Percentiles rank a stretch among this genome's conserved stretches.
Evolutionary conservation across 139 green algal genomes (phyloP).

Genomic region (Chlorella ohadii): DNA sequence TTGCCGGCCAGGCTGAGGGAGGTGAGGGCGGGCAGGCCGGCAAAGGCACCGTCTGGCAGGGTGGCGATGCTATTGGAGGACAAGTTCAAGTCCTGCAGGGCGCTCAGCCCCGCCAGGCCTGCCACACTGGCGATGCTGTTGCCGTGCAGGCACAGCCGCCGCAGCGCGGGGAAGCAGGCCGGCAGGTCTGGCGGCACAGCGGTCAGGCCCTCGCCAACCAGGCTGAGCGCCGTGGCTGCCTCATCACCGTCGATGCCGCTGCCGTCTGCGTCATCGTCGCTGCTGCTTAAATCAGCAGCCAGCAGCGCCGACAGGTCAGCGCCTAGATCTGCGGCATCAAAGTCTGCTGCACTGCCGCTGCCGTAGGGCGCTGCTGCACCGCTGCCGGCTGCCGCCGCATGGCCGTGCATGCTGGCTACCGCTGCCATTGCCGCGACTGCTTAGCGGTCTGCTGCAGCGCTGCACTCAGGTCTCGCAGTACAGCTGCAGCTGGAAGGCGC

Average conservation of each 20-base stretch:
- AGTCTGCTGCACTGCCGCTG: neutral
- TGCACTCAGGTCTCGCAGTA: conserved; percentile 37
- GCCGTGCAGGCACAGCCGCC: conserved; percentile 68
- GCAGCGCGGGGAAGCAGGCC: neutral
- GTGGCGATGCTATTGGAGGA: conserved; percentile 70
- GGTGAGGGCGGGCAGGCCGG: conserved; percentile 45
- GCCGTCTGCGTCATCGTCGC: neutral
- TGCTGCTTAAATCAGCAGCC: neutral
- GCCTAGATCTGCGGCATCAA: neutral
- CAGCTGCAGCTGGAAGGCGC: conserved; percentile 51
- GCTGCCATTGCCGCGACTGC: neutral
- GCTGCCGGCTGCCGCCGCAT: neutral
- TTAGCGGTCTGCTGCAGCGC: neutral
- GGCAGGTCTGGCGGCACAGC: conserved; percentile 8
- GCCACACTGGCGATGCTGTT: conserved; percentile 68
- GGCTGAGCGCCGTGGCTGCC: neutral
- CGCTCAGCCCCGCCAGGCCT: conserved; percentile 45
- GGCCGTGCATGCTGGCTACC: neutral
- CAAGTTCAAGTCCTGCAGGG: conserved; percentile 68
- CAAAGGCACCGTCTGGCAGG: conserved; percentile 45
- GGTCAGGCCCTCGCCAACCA: conserved; percentile 23
- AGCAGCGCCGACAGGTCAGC: neutral
- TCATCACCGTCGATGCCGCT: neutral
- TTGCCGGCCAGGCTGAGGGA: conserved; percentile 82
- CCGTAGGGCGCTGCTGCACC: too few relatives aligned